Evolutionary conservation across 2,329 filamentous ascomycete species (phyloP), one percentile per base, ranked within the genome.

Genomic region (Malbranchea zuffiana): DNA sequence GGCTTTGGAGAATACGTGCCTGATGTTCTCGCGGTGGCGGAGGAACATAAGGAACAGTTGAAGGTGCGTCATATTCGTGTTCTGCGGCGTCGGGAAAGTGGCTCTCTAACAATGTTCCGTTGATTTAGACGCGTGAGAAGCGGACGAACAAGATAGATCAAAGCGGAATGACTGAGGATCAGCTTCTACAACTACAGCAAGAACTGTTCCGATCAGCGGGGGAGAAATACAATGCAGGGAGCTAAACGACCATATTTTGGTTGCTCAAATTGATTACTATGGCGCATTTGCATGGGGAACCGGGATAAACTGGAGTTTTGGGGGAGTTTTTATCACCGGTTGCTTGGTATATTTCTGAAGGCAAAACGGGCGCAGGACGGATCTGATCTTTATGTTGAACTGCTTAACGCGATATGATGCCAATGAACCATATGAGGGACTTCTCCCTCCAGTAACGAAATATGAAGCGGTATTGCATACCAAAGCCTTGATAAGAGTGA

Each of bases 121-220:
- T 15, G 18, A 12, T 11, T 43, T 53, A 94, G 85, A 84, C 82
- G 19, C 82, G 88, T 32, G 90, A 98, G 65, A 93, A 93, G 71
- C 94, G 95, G 63, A 82, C 87, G 47, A 93, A 87, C 61, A 96
- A 96, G 65, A 86, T 96, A 54, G 88, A 94, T 52, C 82, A 90
- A 57, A 94, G 86, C 56, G 88, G 88, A 37, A 72, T 96, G 65
- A 82, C 82, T 0, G 78, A 93, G 56, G 90, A 95, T 50, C 82
- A 98, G 60, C 71, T 98, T 32, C 75, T 90, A 40, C 74, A 80
- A 32, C 75, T 94, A 53, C 90, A 98, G 57, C 80, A 90, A 59
- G 86, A 93, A 59, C 75, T 95, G 48, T 96, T 98, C 61, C 79
- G 82, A 28, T 79, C 77, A 41, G 87, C 86, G 1, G 79, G 76